phyloP scores from a whole-genome alignment of 129 eudicot genomes.

The Saussurea involucrata region DNA sequence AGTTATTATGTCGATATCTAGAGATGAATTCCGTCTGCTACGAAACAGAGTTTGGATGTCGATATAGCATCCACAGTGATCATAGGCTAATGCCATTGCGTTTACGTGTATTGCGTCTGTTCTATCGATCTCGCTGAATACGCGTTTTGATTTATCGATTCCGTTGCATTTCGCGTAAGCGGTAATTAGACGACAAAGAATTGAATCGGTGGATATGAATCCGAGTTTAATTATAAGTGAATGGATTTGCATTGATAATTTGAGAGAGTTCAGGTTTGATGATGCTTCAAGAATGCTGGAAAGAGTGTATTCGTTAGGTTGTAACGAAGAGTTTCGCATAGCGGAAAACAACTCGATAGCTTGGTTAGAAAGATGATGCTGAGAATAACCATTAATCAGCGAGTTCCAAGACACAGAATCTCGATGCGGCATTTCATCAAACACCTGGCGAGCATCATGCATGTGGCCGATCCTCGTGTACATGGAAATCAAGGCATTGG shows the following conservation, averaged over 20 bases:
- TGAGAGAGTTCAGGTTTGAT: constrained; percentile 13
- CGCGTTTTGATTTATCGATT: constrained; percentile 20
- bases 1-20: constrained; percentile 26
- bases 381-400: constrained; percentile 41
- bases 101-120: constrained; percentile 27
- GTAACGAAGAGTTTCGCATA: constrained; percentile 22
- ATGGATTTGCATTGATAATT: constrained; percentile 33
- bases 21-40: constrained; percentile 28
- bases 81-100: constrained; percentile 31
- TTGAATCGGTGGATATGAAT: constrained; percentile 22
- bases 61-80: constrained; percentile 24
- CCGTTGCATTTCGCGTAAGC: constrained; percentile 46
- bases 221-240: constrained; percentile 37
- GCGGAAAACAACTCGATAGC: constrained; percentile 21
- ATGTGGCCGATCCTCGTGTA: constrained; percentile 29
- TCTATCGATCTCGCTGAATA: constrained; percentile 26
- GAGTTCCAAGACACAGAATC: constrained; percentile 53
- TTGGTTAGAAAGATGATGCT: constrained; percentile 24
- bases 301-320: constrained; percentile 33
- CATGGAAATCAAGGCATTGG: constrained; percentile 44
- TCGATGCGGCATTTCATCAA: constrained; percentile 35
- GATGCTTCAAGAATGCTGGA: constrained; percentile 43
- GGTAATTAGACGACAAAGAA: constrained; percentile 36
- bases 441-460: constrained; percentile 31
- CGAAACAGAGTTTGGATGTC: constrained; percentile 35